These are phyloP conservation scores for Ascocoryne sarcoides DNA, from an alignment of 2,329 filamentous ascomycete genomes.

Conservation along the genomic window DNA sequence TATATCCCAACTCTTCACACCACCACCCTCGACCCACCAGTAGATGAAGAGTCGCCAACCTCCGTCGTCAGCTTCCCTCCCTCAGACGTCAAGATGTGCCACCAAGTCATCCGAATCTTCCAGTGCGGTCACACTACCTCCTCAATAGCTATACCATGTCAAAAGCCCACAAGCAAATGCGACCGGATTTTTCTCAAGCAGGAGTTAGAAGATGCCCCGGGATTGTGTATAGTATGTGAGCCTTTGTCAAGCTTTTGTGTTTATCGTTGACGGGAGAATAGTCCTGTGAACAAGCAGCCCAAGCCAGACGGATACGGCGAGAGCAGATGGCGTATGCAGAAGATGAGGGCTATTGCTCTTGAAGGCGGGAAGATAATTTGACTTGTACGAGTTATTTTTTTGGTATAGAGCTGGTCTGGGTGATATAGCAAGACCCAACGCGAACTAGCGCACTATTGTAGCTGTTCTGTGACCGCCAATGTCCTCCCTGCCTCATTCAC, in stretches of 20 bases:
- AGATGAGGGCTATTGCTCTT: slow-evolving; percentile 21
- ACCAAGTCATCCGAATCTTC: slow-evolving; percentile 23
- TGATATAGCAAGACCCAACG: too few species aligned
- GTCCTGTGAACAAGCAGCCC: slow-evolving; percentile 14
- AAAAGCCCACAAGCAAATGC: slow-evolving; percentile 13
- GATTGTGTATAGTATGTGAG: slow-evolving; percentile 15
- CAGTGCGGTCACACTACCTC: slow-evolving; percentile 20
- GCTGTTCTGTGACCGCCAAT: too few species aligned
- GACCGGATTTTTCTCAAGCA: slow-evolving; percentile 20
- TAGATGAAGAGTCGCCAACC: too few species aligned
- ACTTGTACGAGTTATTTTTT: too few species aligned
- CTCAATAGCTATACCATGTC: slow-evolving; percentile 15
- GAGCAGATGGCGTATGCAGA: slow-evolving; percentile 5
- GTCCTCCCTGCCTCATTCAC: too few species aligned
- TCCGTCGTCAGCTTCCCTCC: too few species aligned
- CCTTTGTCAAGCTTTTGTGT: background rate
- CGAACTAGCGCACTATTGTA: too few species aligned
- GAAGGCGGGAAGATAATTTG: too few species aligned
- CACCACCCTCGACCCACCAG: too few species aligned
- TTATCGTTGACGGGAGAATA: slow-evolving; percentile 5
- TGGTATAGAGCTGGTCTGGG: too few species aligned
- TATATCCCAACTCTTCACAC: too few species aligned
- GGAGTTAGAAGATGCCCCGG: slow-evolving; percentile 17
- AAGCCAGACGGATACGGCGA: slow-evolving; percentile 3
- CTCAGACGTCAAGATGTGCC: slow-evolving; percentile 17